phyloP scores from a whole-genome alignment of 2,329 filamentous ascomycete species.

The Xylariomycetidae sp. region DNA sequence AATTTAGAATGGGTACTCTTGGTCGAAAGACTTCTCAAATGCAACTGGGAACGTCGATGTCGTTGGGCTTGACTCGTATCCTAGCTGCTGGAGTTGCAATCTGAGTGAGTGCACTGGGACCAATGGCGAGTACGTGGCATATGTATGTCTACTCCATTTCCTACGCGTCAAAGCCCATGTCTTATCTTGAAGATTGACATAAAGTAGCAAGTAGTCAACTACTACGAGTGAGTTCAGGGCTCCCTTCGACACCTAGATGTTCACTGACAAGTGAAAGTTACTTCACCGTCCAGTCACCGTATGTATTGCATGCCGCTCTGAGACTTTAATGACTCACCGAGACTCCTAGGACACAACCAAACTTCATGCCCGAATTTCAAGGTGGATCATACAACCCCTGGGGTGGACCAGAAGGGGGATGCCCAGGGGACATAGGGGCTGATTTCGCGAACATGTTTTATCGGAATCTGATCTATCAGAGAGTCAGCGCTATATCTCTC shows the following conservation, averaged over 20 bases:
- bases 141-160: conserved; percentile 40
- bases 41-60: conserved; percentile 53
- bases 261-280: conserved; percentile 14
- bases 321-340: too few relatives aligned
- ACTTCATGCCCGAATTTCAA: conserved; percentile 56
- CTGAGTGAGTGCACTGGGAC: conserved; percentile 55
- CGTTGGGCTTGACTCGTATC: conserved; percentile 47
- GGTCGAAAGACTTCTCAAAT: conserved; percentile 56
- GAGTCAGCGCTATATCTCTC: conserved; percentile 54
- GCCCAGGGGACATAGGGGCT: conserved; percentile 47
- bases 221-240: conserved; percentile 17
- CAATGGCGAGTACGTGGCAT: conserved; percentile 55
- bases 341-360: conserved; percentile 35
- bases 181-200: too few relatives aligned
- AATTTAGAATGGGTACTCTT: conserved; percentile 39
- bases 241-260: neutral
- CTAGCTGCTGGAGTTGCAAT: conserved; percentile 60
- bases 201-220: conserved; percentile 15
- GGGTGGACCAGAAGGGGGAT: conserved; percentile 54
- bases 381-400: conserved; percentile 58
- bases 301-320: conserved; percentile 6
- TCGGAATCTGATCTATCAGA: conserved; percentile 55
- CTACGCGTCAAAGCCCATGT: too few relatives aligned
- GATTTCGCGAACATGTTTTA: conserved; percentile 63
- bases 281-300: conserved; percentile 27